Evolutionary conservation across 345 rosid genomes (phyloP).

Genomic region (Eucalyptus erythrocorys): DNA sequence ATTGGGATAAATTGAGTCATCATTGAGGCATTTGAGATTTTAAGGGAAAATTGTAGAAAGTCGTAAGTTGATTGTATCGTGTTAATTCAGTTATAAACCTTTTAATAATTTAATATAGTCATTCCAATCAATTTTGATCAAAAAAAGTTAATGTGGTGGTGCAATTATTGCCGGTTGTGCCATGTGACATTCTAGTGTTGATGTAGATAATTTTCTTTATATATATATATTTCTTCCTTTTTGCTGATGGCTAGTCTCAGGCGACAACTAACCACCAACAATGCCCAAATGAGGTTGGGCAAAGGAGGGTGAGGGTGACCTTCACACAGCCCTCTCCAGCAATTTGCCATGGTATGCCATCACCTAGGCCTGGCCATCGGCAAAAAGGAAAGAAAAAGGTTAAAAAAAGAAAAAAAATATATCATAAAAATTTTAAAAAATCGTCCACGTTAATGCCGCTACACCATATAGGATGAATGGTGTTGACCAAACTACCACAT

Average conservation of each 20-base stretch:
- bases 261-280: accelerated
- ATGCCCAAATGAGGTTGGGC: accelerated
- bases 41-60: background rate
- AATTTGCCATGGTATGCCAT: background rate
- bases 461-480: accelerated
- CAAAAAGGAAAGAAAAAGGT: background rate
- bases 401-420: no score
- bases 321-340: accelerated
- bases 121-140: accelerated
- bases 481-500: accelerated
- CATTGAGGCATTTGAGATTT: background rate
- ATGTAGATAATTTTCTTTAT: accelerated
- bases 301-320: background rate
- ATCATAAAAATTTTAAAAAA: no score
- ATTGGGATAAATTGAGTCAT: background rate
- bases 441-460: accelerated
- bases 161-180: accelerated
- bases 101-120: no score
- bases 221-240: no score
- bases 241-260: accelerated
- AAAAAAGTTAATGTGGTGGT: accelerated
- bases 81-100: accelerated
- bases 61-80: accelerated
- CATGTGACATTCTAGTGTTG: background rate
- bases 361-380: accelerated